These are phyloP conservation scores for Ophiocordyceps camponoti-floridani DNA, from an alignment of 2,329 filamentous ascomycete species.

Conservation along the genomic window DNA sequence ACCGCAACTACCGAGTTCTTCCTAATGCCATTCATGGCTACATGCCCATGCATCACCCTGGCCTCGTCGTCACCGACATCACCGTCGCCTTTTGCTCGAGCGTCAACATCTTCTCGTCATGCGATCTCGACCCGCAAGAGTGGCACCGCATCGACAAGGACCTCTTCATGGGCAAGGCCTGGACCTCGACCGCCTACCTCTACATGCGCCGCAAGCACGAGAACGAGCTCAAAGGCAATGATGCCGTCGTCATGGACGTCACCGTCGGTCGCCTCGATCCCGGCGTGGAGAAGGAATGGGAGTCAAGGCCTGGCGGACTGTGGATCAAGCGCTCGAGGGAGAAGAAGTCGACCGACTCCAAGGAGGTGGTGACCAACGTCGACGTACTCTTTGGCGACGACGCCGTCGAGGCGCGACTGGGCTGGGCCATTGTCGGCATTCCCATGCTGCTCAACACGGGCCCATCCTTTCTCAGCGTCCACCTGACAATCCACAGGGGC, in stretches of 20 bases:
- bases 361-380: conserved; percentile 57
- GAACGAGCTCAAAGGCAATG: conserved; percentile 56
- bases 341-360: conserved; percentile 56
- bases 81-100: conserved; percentile 60
- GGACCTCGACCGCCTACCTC: conserved; percentile 62
- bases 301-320: conserved; percentile 55
- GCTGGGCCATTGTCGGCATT: conserved; percentile 65
- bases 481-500: conserved; percentile 65
- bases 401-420: conserved; percentile 72
- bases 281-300: conserved; percentile 40
- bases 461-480: conserved; percentile 45
- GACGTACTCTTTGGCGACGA: conserved; percentile 84
- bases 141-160: conserved; percentile 88
- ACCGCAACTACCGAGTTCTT: conserved; percentile 74
- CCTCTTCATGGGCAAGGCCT: conserved; percentile 58
- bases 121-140: conserved; percentile 48
- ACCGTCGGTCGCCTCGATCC: conserved; percentile 59
- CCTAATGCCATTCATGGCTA: conserved; percentile 74
- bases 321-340: conserved; percentile 67
- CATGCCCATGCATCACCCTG: conserved; percentile 70
- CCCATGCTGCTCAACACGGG: conserved; percentile 52
- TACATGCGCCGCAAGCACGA: conserved; percentile 73
- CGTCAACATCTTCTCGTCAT: conserved; percentile 57
- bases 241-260: conserved; percentile 67
- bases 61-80: conserved; percentile 72